Base-by-base conservation (phyloP, 345 rosid genomes). In the Carallia pectinifolia region DNA sequence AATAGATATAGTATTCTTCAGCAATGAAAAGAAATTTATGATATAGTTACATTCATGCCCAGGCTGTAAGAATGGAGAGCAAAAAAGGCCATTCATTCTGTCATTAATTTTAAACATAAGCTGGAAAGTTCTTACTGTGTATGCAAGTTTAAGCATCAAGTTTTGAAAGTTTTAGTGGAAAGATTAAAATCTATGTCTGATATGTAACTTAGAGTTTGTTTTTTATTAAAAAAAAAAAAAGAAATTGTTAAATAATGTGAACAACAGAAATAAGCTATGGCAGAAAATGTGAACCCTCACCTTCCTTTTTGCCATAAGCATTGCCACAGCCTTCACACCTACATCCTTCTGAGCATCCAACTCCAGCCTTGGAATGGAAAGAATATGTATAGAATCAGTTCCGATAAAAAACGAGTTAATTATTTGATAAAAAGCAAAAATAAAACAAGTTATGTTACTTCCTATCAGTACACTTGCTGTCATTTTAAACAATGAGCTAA, bases 341-440 rank as follows among this genome's bases (percentile, higher is more conserved):
- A 65, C 87, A 84, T 70, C 77, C 82, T 48, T 67, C 74, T 16
- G 77, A 77, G 77, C 85, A 84, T 72, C 87, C 87, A 61, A 84
- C 83, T 19, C 74, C 73, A 44, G 80, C 82, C 85, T 81, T 62
- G 2, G 61, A 68, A 55, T 3, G 12, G 10, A 64, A 23, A 70
- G 66, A 72, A 64, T 47, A 8, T 61, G 47, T n/a, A 27, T 39
- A 40, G 3, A 17, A 55, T 66, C 50, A 70, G 64, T 10, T 56
- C 23, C 19, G 10, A 31, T 44, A 3, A 58, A 64, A 50, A 31
- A 60, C 2, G 4, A 40, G 48, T 40, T 40, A 9, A 40, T 15
- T 40, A 8, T 10, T 40, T 40, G 7, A 10, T 4, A 9, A 40
- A 40, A 40, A 0, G 7, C 48, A 40, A 40, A 39, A 39, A 40